A percentile compares a stretch with the other conserved stretches of the same genome.
Evolutionary conservation across 805 yeast genomes (phyloP).

Genomic region (Kazachstania viticola): DNA sequence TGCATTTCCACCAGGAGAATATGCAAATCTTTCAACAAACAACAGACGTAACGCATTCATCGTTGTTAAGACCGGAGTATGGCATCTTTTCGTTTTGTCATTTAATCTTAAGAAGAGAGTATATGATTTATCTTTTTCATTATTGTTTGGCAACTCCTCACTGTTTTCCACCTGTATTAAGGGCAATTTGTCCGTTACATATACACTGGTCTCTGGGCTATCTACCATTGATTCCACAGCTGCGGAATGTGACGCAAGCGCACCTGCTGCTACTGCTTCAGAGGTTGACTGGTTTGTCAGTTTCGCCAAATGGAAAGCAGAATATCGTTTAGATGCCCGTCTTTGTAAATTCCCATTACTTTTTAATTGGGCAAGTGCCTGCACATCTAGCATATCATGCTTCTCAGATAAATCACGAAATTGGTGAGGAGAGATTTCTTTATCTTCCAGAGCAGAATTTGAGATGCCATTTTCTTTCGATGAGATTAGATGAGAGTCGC

Average conservation of each 20-base stretch:
- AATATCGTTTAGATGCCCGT: conserved; percentile 85
- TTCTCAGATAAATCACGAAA: background rate
- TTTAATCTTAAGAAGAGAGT: conserved; percentile 39
- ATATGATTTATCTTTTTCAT: background rate
- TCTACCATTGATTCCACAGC: background rate
- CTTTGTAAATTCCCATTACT: conserved; percentile 76
- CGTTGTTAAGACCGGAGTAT: conserved; percentile 20
- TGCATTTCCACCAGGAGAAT: conserved; percentile 55
- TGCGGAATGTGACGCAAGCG: conserved; percentile 8
- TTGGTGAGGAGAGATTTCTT: too few species aligned
- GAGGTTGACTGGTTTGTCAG: conserved; percentile 37
- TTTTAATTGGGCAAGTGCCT: conserved; percentile 69
- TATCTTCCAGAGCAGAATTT: too few species aligned
- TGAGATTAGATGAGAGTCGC: background rate
- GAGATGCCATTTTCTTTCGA: conserved; percentile 1
- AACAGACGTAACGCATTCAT: conserved; percentile 45
- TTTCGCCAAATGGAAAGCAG: conserved; percentile 86
- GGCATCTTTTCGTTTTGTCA: conserved; percentile 44
- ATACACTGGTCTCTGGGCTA: background rate
- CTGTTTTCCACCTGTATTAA: background rate
- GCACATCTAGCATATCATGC: conserved; percentile 22
- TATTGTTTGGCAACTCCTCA: background rate
- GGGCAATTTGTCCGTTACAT: background rate
- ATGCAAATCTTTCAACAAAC: conserved; percentile 81
- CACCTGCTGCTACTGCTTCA: conserved; percentile 17